Percentiles rank a stretch among this genome's conserved stretches.
Conservation (phyloP, 2,329 filamentous ascomycete species). For the Emmonsiellopsis sp. region DNA sequence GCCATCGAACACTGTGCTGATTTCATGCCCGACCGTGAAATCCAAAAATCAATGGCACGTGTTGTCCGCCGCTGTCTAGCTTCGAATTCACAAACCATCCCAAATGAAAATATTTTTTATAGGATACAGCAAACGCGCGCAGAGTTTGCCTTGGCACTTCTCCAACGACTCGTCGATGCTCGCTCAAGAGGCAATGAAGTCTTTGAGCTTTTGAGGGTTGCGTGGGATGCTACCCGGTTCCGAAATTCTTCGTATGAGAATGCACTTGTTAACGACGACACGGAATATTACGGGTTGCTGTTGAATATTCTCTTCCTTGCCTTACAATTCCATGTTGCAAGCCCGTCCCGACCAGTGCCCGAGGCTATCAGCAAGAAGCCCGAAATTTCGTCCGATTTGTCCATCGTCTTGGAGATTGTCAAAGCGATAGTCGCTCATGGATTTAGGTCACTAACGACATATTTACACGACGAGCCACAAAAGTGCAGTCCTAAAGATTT, state of each 20-base stretch:
- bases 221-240: constrained; percentile 51
- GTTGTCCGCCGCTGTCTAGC: constrained; percentile 69
- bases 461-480: constrained; percentile 65
- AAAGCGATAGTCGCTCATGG: constrained; percentile 70
- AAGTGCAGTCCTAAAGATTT: constrained; percentile 69
- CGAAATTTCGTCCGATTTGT: constrained; percentile 34
- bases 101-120: constrained; percentile 72
- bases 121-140: constrained; percentile 66
- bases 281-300: constrained; percentile 69
- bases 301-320: constrained; percentile 78
- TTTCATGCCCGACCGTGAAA: constrained; percentile 41
- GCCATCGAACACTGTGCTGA: constrained; percentile 72
- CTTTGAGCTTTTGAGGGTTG: constrained; percentile 44
- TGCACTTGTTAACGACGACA: constrained; percentile 47
- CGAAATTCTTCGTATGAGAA: constrained; percentile 50
- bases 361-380: constrained; percentile 27
- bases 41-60: constrained; percentile 62
- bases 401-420: constrained; percentile 67
- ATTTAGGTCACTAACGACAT: constrained; percentile 69
- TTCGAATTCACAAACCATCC: constrained; percentile 62
- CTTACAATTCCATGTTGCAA: constrained; percentile 45
- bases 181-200: constrained; percentile 42
- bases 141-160: constrained; percentile 70
- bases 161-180: constrained; percentile 63
- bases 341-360: constrained; percentile 23